Evolutionary conservation across 1,284 basidiomycete genomes (phyloP).

Genomic region (Tilletia setariae): DNA sequence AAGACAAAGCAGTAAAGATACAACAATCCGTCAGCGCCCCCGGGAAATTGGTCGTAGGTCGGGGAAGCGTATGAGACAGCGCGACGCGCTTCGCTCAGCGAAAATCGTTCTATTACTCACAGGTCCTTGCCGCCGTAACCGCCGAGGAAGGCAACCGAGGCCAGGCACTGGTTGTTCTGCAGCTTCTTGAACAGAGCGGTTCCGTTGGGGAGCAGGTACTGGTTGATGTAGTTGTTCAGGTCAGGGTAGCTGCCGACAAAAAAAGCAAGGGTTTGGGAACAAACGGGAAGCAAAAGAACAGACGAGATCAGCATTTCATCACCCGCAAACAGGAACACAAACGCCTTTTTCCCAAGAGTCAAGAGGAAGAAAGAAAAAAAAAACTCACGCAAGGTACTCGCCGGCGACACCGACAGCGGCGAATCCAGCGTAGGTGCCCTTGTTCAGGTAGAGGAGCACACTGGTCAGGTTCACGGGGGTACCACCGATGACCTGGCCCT

Average conservation of each 20-base stretch:
- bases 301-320: no score
- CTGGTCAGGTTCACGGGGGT: slow-evolving; percentile 34
- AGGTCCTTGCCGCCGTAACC: slow-evolving; percentile 25
- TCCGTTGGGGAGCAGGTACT: slow-evolving; percentile 25
- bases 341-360: no score
- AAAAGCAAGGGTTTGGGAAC: no score
- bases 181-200: slow-evolving; percentile 19
- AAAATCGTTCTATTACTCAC: no score
- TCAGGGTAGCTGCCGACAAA: slow-evolving; percentile 28
- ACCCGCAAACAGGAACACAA: no score
- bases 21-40: no score
- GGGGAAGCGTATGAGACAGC: no score
- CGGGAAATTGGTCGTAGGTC: background rate
- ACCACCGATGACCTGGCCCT: slow-evolving; percentile 43
- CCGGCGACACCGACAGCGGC: slow-evolving; percentile 38
- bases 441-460: slow-evolving; percentile 33
- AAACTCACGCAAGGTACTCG: background rate
- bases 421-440: slow-evolving; percentile 36
- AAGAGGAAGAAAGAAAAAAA: no score
- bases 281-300: background rate
- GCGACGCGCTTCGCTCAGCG: no score
- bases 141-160: slow-evolving; percentile 22
- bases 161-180: slow-evolving; percentile 27
- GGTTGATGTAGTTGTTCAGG: slow-evolving; percentile 24
- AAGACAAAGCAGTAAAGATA: background rate